Conservation (phyloP, 345 rosid genomes). For the Rubroshorea leprosula region DNA sequence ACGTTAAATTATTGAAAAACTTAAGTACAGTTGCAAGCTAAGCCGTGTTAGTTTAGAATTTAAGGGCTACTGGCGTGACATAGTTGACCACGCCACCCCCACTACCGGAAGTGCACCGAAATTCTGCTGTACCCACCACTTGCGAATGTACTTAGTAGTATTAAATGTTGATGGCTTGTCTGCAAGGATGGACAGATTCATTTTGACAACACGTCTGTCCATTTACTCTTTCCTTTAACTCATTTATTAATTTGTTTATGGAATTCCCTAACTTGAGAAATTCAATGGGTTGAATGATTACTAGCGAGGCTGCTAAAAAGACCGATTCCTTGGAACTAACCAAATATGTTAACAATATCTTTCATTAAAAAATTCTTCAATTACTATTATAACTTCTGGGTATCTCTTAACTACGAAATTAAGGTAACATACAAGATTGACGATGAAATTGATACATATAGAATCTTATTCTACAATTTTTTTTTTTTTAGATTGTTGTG, state of each 20-base stretch:
- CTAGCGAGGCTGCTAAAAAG: conserved; percentile 16
- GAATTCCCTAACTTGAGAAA: neutral
- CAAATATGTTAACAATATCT: neutral
- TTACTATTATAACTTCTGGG: too few relatives aligned
- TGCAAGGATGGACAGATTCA: conserved; percentile 9
- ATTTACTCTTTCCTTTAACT: neutral
- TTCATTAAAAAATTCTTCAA: too few relatives aligned
- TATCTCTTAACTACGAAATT: too few relatives aligned
- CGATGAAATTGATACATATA: too few relatives aligned
- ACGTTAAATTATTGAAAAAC: too few relatives aligned
- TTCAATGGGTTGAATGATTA: conserved; percentile 22
- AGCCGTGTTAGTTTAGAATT: neutral
- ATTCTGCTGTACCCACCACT: conserved; percentile 32
- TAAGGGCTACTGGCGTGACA: neutral
- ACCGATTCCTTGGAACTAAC: conserved; percentile 9
- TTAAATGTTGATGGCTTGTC: conserved; percentile 24
- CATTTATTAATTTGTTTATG: conserved; percentile 13
- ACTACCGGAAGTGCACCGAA: conserved; percentile 22
- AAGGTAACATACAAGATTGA: too few relatives aligned
- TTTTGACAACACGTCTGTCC: conserved; percentile 27
- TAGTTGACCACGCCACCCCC: conserved; percentile 9
- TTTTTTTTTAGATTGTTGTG: too few relatives aligned
- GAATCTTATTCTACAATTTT: too few relatives aligned
- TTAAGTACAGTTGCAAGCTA: neutral
- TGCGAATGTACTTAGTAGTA: conserved; percentile 9